Evolutionary conservation across 108 stramenopile species (phyloP).

Genomic region (Cyclotella cryptica): DNA sequence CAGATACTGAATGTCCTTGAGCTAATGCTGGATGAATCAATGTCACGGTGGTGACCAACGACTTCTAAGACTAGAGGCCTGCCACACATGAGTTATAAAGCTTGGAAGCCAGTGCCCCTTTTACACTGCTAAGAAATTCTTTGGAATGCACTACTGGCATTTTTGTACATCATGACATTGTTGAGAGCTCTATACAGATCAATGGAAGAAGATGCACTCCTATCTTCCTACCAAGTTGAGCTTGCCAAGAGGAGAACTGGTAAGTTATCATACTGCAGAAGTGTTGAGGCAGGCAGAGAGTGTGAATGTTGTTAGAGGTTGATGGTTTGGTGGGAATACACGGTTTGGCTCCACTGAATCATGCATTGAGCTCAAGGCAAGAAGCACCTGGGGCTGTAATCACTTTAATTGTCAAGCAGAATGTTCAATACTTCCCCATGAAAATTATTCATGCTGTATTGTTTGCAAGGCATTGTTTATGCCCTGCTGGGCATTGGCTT

Average conservation of each 20-base stretch:
- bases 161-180: slow-evolving; percentile 12
- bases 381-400: not conserved
- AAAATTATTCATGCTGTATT: slow-evolving; percentile 4
- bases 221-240: not conserved
- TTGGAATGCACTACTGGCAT: slow-evolving; percentile 19
- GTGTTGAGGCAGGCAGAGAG: slow-evolving; percentile 5
- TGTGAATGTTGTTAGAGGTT: not conserved
- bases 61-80: slow-evolving; percentile 22
- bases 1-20: too few relatives aligned
- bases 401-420: slow-evolving; percentile 14
- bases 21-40: not conserved
- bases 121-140: slow-evolving; percentile 22
- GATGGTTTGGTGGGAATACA: slow-evolving; percentile 21
- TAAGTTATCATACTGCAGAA: slow-evolving; percentile 3
- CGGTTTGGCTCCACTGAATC: slow-evolving; percentile 21
- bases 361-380: slow-evolving; percentile 14
- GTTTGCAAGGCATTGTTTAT: not conserved
- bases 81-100: slow-evolving; percentile 22
- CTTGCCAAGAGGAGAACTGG: not conserved
- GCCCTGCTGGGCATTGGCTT: slow-evolving; percentile 21
- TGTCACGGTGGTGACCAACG: slow-evolving; percentile 19
- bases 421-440: slow-evolving; percentile 17
- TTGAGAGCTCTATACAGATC: not conserved
- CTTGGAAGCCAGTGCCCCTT: slow-evolving; percentile 24
- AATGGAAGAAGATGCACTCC: not conserved